Percentiles rank a stretch among this genome's conserved stretches.
phyloP scores from a whole-genome alignment of 1,284 basidiomycete species.

The Pisolithus thermaeus region DNA sequence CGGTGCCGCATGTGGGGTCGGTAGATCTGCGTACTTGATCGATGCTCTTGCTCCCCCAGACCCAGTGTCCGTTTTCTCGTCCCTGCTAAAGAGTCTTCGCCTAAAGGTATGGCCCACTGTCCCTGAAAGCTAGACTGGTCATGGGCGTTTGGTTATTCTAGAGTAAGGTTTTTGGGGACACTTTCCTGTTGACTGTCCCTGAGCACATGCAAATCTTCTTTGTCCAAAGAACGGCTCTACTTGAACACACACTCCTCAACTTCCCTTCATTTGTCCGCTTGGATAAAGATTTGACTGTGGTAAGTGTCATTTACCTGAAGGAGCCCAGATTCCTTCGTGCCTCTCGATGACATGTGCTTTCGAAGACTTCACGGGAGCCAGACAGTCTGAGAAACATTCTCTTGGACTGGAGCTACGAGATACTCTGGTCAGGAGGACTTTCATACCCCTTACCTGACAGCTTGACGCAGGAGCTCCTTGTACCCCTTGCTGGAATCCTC shows the following conservation, averaged over 20 bases:
- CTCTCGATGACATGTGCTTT: conserved; percentile 3
- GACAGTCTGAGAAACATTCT: conserved; percentile 12
- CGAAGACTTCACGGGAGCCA: conserved; percentile 5
- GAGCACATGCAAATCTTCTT: conserved; percentile 43
- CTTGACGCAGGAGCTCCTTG: conserved; percentile 21
- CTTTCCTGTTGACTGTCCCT: conserved; percentile 38
- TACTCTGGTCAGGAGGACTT: conserved; percentile 12
- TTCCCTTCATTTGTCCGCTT: conserved; percentile 17
- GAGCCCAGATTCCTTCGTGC: not conserved
- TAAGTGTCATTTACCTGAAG: conserved; percentile 10
- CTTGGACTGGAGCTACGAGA: conserved; percentile 12
- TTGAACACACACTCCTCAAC: conserved; percentile 10
- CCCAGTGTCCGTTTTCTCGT: conserved; percentile 12
- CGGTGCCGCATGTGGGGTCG: not conserved
- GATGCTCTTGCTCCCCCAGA: conserved; percentile 19
- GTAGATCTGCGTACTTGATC: conserved; percentile 23
- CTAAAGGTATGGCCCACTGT: conserved; percentile 18
- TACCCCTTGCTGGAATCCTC: conserved; percentile 49
- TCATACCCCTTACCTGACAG: conserved; percentile 22
- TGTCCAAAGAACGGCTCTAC: conserved; percentile 26
- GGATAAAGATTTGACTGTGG: conserved; percentile 14
- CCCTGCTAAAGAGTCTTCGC: conserved; percentile 17
- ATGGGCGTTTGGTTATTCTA: conserved; percentile 8
- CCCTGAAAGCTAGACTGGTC: not conserved
- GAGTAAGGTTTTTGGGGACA: conserved; percentile 27